Base-by-base conservation (phyloP, 225 moss, liverwort and hornwort species). In the Pseudisothecium myosuroides region DNA sequence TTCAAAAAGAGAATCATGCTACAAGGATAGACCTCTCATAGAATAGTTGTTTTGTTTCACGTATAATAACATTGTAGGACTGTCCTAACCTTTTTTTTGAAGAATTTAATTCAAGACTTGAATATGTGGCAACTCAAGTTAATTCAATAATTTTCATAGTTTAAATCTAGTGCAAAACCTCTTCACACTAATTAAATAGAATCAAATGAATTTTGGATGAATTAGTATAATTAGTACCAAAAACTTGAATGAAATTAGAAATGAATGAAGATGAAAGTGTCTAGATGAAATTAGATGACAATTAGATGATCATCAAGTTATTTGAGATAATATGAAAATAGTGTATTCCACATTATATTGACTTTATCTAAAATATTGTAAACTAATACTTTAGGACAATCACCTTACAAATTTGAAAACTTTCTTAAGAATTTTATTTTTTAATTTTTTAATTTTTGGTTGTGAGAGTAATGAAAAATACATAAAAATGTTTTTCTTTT, bases 101-200 rank as follows among this genome's bases (percentile, higher is more conserved):
- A 66, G n/a, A 37, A n/a, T n/a, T 37, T 37, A 67, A 22, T 12
- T 17, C 4, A 67, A n/a, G 21, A n/a, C n/a, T n/a, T n/a, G 12
- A n/a, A 12, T n/a, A 68, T 0, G 2, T n/a, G 13, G 6, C 12
- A 68, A 68, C 22, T 22, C n/a, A 22, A 68, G 0, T 13, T n/a
- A n/a, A 68, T 23, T 68, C 22, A 22, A n/a, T n/a, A 12, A 4
- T 4, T 68, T 2, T 3, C 5, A n/a, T 68, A 68, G 4, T n/a
- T 68, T n/a, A 36, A 66, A 37, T n/a, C n/a, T 19, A 36, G 66
- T 66, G 2, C 36, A 66, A 66, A 20, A 20, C 20, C 6, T 36
- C 36, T 1, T 36, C 3, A 12, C 0, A 22, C 1, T 37, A 12
- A n/a, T 3, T 68, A 2, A 5, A 68, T n/a, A 11, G 1, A 68